phyloP scores from a whole-genome alignment of 805 yeast species.

The Zygosaccharomyces bailii region DNA sequence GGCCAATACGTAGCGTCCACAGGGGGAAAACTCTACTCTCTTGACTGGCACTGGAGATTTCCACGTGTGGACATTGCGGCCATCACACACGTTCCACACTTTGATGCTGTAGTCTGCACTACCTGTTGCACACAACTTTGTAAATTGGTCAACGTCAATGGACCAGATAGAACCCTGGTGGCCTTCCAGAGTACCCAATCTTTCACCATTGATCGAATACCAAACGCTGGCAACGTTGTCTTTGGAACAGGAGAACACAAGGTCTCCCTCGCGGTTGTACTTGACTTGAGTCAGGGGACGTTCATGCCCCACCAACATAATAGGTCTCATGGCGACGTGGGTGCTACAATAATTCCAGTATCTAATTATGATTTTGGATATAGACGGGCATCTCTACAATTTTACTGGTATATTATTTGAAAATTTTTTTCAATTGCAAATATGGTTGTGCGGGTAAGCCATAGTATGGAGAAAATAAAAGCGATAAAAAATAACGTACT shows the following conservation, averaged over 20 bases:
- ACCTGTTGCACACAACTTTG: constrained; percentile 78
- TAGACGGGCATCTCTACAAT: background rate
- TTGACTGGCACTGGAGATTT: constrained; percentile 80
- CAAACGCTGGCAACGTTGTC: constrained; percentile 88
- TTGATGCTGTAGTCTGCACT: constrained; percentile 85
- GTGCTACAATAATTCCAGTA: background rate
- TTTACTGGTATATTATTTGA: background rate
- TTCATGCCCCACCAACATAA: constrained; percentile 86
- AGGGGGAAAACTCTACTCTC: constrained; percentile 81
- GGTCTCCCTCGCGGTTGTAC: constrained; percentile 92
- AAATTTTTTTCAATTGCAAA: constrained; percentile 7
- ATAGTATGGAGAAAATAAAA: background rate
- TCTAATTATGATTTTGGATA: background rate
- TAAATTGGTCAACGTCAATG: constrained; percentile 72
- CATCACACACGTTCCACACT: constrained; percentile 80
- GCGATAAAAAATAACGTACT: no score
- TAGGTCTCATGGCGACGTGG: constrained; percentile 52
- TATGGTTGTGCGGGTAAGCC: background rate
- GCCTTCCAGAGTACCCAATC: constrained; percentile 86
- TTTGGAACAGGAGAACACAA: constrained; percentile 86
- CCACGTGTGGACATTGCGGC: constrained; percentile 72
- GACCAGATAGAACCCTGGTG: constrained; percentile 96
- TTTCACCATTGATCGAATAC: constrained; percentile 94
- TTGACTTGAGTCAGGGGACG: constrained; percentile 96
- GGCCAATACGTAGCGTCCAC: constrained; percentile 62